phyloP scores from a whole-genome alignment of 129 eudicot species.

The Helichrysum umbraculigerum region DNA sequence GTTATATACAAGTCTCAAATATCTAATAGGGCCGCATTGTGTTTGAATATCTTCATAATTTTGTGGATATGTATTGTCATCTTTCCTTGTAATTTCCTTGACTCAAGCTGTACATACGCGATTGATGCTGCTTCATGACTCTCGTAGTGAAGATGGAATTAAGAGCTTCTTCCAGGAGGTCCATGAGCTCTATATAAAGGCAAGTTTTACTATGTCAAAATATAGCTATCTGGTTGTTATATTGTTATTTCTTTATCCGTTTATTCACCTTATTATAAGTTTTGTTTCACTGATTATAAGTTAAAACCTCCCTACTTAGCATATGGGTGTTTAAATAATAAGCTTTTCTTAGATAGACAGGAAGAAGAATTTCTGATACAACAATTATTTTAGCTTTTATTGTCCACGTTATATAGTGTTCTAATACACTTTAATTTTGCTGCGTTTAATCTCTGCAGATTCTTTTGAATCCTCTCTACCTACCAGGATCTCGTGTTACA shows the following conservation, averaged over 20 bases:
- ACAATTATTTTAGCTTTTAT: slow-evolving; percentile 1
- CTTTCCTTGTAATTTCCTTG: slow-evolving; percentile 40
- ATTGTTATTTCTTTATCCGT: background rate
- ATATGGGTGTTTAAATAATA: background rate
- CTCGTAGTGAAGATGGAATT: slow-evolving; percentile 96
- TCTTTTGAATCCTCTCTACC: slow-evolving; percentile 82
- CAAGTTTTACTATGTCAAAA: slow-evolving; percentile 13
- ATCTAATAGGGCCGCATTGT: background rate
- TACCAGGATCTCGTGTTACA: slow-evolving; percentile 94
- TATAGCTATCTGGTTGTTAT: background rate
- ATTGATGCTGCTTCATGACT: slow-evolving; percentile 96
- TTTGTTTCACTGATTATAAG: background rate
- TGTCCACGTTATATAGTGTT: background rate
- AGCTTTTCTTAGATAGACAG: background rate
- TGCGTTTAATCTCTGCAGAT: slow-evolving; percentile 45
- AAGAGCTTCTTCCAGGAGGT: slow-evolving; percentile 99
- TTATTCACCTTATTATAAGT: background rate
- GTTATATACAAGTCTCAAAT: background rate
- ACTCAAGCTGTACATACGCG: slow-evolving; percentile 71
- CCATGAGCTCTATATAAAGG: slow-evolving; percentile 97
- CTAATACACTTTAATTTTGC: background rate
- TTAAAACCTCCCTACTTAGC: background rate
- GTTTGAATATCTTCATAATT: background rate
- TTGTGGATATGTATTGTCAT: background rate
- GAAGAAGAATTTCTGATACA: background rate